phyloP scores from a whole-genome alignment of 176 grass and related monocot species.

The Olyra latifolia region DNA sequence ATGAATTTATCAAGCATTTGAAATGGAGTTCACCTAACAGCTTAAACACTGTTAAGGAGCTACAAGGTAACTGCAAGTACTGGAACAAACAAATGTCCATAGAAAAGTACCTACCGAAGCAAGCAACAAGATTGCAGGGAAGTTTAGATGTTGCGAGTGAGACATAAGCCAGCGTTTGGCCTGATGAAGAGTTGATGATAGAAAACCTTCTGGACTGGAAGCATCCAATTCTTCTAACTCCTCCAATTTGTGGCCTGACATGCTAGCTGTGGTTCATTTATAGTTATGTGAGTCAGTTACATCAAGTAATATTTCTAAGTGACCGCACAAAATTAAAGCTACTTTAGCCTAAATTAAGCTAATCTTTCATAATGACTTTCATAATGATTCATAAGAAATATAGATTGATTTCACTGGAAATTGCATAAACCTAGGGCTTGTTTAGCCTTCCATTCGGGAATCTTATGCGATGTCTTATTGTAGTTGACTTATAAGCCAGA shows the following conservation, averaged over 20 bases:
- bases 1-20: slow-evolving; percentile 11
- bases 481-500: slow-evolving; percentile 4
- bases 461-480: not conserved
- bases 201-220: slow-evolving; percentile 44
- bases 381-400: no score
- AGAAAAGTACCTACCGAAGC: slow-evolving; percentile 77
- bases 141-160: slow-evolving; percentile 77
- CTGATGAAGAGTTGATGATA: slow-evolving; percentile 59
- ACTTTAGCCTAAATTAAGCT: not conserved
- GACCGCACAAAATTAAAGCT: slow-evolving; percentile 1
- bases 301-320: slow-evolving; percentile 13
- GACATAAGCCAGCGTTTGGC: slow-evolving; percentile 88
- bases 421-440: not conserved
- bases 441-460: not conserved
- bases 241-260: slow-evolving; percentile 74
- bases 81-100: slow-evolving; percentile 20
- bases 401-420: not conserved
- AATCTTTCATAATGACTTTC: not conserved
- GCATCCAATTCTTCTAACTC: slow-evolving; percentile 64
- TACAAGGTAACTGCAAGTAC: slow-evolving; percentile 8
- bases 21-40: slow-evolving; percentile 12
- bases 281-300: slow-evolving; percentile 28
- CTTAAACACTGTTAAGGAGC: not conserved
- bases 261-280: slow-evolving; percentile 58
- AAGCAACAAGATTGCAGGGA: slow-evolving; percentile 79